Base-by-base conservation (phyloP, 1,284 basidiomycete species). In the Rugosomyces carneus region DNA sequence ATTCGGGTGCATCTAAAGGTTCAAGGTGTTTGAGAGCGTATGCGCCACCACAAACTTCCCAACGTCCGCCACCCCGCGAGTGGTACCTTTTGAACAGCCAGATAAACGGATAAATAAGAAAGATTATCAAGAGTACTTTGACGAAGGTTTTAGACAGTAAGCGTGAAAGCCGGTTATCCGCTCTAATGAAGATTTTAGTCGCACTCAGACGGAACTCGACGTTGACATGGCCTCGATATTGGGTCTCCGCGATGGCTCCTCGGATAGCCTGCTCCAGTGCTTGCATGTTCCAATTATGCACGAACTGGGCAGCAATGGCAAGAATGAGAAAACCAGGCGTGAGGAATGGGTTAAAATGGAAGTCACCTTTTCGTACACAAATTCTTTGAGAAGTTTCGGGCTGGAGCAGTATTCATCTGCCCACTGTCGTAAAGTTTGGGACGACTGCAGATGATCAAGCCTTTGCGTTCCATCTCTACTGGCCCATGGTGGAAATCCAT, bases 61-160 rank as follows among this genome's bases (percentile, higher is more conserved):
- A 85, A 18, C 64, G 64, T 0, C 82, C 83, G 13, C 82, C 82
- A 9, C 81, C 81, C 0, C 61, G 66, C 5, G 60, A 54, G 50
- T 75, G 69, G 60, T 80, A 82, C 8, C 75, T 73, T 55, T 76
- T 75, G 62, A 75, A 85, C 6, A 87, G 62, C 81, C 81, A 87
- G 53, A 89, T 72, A 60, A 86, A 74, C 0, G 84, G 84, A 57
- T 77, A 87, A 46, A 87, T 68, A 50, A 85, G 62, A 13, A 77
- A 68, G 49, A 86, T 66, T 55, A 79, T 76, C 13, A 78, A 67
- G 8, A 87, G 53, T 50, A 84, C 67, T 54, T 79, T 77, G 57
- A 85, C 59, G 73, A 80, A 83, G 37, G 67, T 71, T 56, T 79
- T 80, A 26, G 79, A 78, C 26, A 84, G 68, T 50, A 72, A 69